Percentiles rank a stretch among this genome's conserved stretches.
Evolutionary conservation across 2,329 filamentous ascomycete genomes (phyloP).

Genomic region (Aspergillus brasiliensis): DNA sequence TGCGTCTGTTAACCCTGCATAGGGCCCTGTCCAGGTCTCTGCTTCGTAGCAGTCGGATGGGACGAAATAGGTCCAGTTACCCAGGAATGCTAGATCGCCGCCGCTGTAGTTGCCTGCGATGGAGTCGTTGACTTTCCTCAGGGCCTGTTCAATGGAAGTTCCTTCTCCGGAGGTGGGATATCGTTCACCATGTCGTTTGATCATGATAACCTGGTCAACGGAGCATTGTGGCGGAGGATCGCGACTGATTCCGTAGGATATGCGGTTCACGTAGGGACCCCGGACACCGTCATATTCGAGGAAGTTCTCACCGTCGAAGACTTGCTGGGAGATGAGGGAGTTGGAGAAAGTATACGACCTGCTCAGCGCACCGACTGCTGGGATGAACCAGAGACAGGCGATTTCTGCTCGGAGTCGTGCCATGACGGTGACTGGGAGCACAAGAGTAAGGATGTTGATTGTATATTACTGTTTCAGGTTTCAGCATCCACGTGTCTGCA

Average conservation of each 20-base stretch:
- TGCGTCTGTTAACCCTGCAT: conserved; percentile 19
- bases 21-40: conserved; percentile 24
- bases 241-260: conserved; percentile 22
- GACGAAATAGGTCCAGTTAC: conserved; percentile 27
- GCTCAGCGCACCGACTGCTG: conserved; percentile 1
- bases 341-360: neutral
- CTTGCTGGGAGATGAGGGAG: conserved; percentile 11
- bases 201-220: conserved; percentile 28
- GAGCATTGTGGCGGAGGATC: conserved; percentile 22
- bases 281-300: conserved; percentile 24
- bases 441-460: neutral
- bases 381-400: neutral
- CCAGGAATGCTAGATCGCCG: conserved; percentile 23
- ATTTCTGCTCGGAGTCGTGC: neutral
- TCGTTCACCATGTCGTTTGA: conserved; percentile 28
- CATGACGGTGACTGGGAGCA: too few species aligned
- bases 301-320: conserved; percentile 21
- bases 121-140: conserved; percentile 20
- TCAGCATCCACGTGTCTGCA: neutral
- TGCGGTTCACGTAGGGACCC: conserved; percentile 22
- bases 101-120: conserved; percentile 4
- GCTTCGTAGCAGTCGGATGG: conserved; percentile 19
- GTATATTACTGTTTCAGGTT: neutral
- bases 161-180: conserved; percentile 19
- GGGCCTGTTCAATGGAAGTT: conserved; percentile 11